These are phyloP conservation scores for Phytophthora hibernalis DNA, from an alignment of 352 stramenopile species.

Conservation along the genomic window DNA sequence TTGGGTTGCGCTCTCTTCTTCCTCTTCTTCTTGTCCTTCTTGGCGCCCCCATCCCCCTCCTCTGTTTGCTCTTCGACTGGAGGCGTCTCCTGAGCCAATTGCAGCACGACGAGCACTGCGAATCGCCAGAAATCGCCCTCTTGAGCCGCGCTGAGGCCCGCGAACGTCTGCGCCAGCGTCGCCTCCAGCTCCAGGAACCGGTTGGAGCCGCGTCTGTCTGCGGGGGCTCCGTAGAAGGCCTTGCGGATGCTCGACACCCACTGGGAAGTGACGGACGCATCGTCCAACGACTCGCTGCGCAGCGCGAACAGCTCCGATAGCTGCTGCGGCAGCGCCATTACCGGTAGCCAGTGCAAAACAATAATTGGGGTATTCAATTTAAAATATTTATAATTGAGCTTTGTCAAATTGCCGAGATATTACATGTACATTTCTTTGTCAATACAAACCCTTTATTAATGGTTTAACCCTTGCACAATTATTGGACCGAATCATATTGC, in stretches of 20 bases:
- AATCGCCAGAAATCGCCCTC: conserved; percentile 45
- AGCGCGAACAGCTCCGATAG: not conserved
- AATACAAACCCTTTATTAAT: too few species aligned
- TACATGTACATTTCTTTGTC: too few species aligned
- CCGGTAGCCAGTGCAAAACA: too few species aligned
- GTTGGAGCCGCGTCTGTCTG: conserved; percentile 31
- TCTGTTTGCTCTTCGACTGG: not conserved
- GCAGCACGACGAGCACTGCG: conserved; percentile 46
- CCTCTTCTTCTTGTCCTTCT: conserved; percentile 34
- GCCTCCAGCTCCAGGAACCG: conserved; percentile 69
- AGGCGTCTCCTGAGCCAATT: conserved; percentile 37
- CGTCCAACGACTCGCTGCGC: not conserved
- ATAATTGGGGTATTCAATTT: too few species aligned
- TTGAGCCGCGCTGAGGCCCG: conserved; percentile 5
- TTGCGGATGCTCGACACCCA: conserved; percentile 37
- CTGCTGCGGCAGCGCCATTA: not conserved
- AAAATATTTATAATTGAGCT: too few species aligned
- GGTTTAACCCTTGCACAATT: too few species aligned
- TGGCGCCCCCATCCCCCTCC: too few species aligned
- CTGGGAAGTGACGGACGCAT: conserved; percentile 5
- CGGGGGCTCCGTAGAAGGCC: conserved; percentile 40
- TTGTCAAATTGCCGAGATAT: too few species aligned
- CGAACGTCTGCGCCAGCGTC: conserved; percentile 41
- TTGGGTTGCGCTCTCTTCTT: conserved; percentile 54
- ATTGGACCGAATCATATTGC: too few species aligned